phyloP scores from a whole-genome alignment of 2,329 filamentous ascomycete genomes.

The Curvularia hawaiiensis region DNA sequence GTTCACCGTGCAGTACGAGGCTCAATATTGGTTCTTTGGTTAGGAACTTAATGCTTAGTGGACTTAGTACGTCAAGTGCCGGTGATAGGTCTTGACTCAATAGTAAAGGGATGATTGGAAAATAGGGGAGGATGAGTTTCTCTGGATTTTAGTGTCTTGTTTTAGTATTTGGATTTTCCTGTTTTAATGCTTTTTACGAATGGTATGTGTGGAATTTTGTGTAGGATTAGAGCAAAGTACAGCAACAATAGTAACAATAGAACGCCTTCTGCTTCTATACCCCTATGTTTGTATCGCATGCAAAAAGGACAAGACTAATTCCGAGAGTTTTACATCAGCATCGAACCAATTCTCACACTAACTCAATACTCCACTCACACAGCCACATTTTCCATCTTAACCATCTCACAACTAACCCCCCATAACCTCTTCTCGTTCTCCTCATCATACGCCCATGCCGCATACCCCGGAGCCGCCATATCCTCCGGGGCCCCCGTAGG shows the following conservation, averaged over 20 bases:
- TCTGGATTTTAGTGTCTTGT: not conserved
- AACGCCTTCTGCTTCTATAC: not conserved
- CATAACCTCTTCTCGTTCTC: not conserved
- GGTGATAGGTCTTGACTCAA: not conserved
- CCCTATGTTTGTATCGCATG: not conserved
- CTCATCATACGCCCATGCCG: not conserved
- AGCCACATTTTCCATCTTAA: not conserved
- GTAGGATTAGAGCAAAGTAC: not conserved
- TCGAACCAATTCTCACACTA: not conserved
- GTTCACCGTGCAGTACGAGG: slow-evolving; percentile 81
- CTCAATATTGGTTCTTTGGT: slow-evolving; percentile 73
- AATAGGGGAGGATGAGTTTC: not conserved
- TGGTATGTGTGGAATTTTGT: not conserved
- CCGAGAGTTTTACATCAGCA: not conserved
- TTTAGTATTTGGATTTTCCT: not conserved
- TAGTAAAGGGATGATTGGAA: not conserved
- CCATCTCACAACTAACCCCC: not conserved
- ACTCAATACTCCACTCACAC: not conserved
- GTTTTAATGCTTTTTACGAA: not conserved
- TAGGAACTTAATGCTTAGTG: not conserved
- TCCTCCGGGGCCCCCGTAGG: not conserved
- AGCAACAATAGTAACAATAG: not conserved
- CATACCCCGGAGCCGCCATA: not conserved
- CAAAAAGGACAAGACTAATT: not conserved
- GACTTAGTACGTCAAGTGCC: not conserved